Evolutionary conservation across 1,139 yeast species (phyloP).

Genomic region (Geotrichum histeridarum): DNA sequence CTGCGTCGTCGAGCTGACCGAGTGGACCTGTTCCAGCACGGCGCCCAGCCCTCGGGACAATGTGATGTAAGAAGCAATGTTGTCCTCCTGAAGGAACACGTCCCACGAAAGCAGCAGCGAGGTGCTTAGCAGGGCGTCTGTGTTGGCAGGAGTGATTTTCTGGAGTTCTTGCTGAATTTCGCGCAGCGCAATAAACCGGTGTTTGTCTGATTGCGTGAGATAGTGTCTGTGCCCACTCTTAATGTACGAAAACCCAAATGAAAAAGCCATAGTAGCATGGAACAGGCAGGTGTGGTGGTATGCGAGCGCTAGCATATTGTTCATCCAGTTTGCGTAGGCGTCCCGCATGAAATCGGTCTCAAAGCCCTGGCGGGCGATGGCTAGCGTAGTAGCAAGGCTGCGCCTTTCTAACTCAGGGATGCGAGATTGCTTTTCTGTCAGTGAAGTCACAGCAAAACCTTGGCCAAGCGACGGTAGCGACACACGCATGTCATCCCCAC

Average conservation of each 20-base stretch:
- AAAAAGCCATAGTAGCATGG: constrained; percentile 34
- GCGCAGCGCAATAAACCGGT: constrained; percentile 32
- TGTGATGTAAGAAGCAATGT: constrained; percentile 29
- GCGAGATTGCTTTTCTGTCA: neutral
- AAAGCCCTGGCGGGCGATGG: constrained; percentile 27
- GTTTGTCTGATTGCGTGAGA: constrained; percentile 26
- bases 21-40: constrained; percentile 30
- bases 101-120: constrained; percentile 35
- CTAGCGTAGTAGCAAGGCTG: constrained; percentile 10
- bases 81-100: constrained; percentile 32
- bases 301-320: constrained; percentile 27
- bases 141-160: constrained; percentile 25
- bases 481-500: neutral
- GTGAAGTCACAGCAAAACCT: neutral
- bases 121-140: constrained; percentile 32
- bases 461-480: neutral
- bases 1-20: constrained; percentile 27
- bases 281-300: constrained; percentile 29
- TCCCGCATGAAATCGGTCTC: constrained; percentile 33
- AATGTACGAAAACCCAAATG: constrained; percentile 30
- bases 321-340: constrained; percentile 34
- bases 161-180: constrained; percentile 28
- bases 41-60: constrained; percentile 35
- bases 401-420: constrained; percentile 16
- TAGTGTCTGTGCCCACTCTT: constrained; percentile 24